A percentile compares a stretch with the other conserved stretches of the same genome.
These are phyloP conservation scores for Trametes elegans DNA, from an alignment of 768 basidiomycete genomes.

Conservation along the genomic window DNA sequence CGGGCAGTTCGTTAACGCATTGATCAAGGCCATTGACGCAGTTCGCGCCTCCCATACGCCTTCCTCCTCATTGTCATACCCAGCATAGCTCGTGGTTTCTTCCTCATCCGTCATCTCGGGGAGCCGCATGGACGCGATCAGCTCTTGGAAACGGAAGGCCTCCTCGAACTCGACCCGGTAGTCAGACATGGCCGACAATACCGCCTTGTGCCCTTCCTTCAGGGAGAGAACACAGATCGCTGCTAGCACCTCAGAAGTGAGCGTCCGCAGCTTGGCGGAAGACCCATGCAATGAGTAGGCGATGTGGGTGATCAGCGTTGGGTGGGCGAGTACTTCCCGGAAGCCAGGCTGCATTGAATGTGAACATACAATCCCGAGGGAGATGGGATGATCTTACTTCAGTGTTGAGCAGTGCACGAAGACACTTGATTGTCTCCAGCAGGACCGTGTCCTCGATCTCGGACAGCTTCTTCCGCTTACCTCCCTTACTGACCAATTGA, in stretches of 20 bases:
- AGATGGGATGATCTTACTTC: slow-evolving; percentile 49
- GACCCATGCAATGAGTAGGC: slow-evolving; percentile 66
- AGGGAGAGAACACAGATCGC: slow-evolving; percentile 78
- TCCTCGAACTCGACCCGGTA: slow-evolving; percentile 71
- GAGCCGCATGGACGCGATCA: slow-evolving; percentile 62
- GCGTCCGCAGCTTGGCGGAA: slow-evolving; percentile 64
- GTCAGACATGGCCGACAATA: slow-evolving; percentile 79
- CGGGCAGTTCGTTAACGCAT: slow-evolving; percentile 74
- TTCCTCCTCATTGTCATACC: slow-evolving; percentile 49
- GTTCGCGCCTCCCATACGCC: slow-evolving; percentile 81
- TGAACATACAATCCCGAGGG: not conserved
- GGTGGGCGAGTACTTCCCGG: slow-evolving; percentile 57
- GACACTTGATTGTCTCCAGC: slow-evolving; percentile 73
- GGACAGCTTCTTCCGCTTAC: slow-evolving; percentile 55
- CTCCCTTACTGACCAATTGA: slow-evolving; percentile 61
- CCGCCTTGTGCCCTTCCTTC: slow-evolving; percentile 67
- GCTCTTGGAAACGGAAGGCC: slow-evolving; percentile 73
- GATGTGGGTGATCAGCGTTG: slow-evolving; percentile 69
- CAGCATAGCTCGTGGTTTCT: slow-evolving; percentile 33
- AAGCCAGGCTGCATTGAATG: slow-evolving; percentile 61
- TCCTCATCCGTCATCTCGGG: slow-evolving; percentile 45
- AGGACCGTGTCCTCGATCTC: slow-evolving; percentile 70
- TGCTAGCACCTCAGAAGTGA: slow-evolving; percentile 76
- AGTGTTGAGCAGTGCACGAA: slow-evolving; percentile 82
- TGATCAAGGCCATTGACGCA: slow-evolving; percentile 74